Conservation (phyloP, 2,329 filamentous ascomycete species). For the Penicillium sp. region DNA sequence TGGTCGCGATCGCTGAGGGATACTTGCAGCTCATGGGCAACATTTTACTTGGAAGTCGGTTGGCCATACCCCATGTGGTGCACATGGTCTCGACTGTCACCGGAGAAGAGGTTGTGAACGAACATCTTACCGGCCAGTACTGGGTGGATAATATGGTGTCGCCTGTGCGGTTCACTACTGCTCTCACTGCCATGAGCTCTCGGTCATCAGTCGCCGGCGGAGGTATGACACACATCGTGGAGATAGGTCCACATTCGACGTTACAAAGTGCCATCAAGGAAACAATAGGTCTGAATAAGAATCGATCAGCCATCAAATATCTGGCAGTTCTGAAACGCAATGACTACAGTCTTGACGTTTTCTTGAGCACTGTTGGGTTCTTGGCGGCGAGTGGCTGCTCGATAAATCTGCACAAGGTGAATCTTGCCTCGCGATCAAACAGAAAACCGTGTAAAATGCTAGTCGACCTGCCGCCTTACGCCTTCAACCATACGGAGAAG, state of each 20-base stretch:
- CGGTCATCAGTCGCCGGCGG: not conserved
- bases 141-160: slow-evolving; percentile 34
- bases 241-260: slow-evolving; percentile 33
- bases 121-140: slow-evolving; percentile 19
- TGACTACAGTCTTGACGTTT: slow-evolving; percentile 14
- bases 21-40: slow-evolving; percentile 25
- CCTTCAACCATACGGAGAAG: slow-evolving; percentile 27
- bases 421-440: slow-evolving; percentile 8
- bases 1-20: slow-evolving; percentile 22
- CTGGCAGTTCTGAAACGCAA: slow-evolving; percentile 24
- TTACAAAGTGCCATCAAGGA: slow-evolving; percentile 30
- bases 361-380: slow-evolving; percentile 21
- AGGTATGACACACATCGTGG: slow-evolving; percentile 22
- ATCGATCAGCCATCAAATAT: slow-evolving; percentile 20
- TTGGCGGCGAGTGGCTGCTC: slow-evolving; percentile 19
- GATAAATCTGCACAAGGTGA: slow-evolving; percentile 25
- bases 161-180: slow-evolving; percentile 27
- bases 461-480: slow-evolving; percentile 27
- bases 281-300: slow-evolving; percentile 8
- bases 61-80: slow-evolving; percentile 12
- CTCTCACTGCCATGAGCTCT: slow-evolving; percentile 15
- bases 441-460: slow-evolving; percentile 13
- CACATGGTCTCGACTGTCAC: slow-evolving; percentile 27
- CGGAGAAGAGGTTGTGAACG: slow-evolving; percentile 14
- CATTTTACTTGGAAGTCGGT: slow-evolving; percentile 8